A percentile compares a stretch with the other conserved stretches of the same genome.
phyloP scores from a whole-genome alignment of 73 alveolate species.

The Paramecium primaurelia region DNA sequence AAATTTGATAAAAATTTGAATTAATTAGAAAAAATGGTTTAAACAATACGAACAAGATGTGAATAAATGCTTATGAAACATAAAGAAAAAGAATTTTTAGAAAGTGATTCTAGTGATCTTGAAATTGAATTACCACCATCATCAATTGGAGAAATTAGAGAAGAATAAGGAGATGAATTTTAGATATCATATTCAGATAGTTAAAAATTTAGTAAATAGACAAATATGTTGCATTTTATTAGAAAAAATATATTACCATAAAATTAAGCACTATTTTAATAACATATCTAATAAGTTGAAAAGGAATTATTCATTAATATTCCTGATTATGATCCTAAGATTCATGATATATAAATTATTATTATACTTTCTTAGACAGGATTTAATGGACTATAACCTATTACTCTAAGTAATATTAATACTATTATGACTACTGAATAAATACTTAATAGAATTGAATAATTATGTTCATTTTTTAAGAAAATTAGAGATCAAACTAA shows the following conservation, averaged over 20 bases:
- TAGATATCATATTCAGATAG: slow-evolving; percentile 79
- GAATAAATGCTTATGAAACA: slow-evolving; percentile 46
- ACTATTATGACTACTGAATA: slow-evolving; percentile 44
- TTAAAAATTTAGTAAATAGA: slow-evolving; percentile 69
- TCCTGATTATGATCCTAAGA: slow-evolving; percentile 49
- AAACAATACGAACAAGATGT: slow-evolving; percentile 57
- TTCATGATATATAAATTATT: slow-evolving; percentile 39
- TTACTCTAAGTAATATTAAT: slow-evolving; percentile 62
- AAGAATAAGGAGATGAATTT: slow-evolving; percentile 85
- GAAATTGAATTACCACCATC: slow-evolving; percentile 35
- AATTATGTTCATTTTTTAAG: slow-evolving; percentile 79
- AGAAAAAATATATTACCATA: slow-evolving; percentile 83
- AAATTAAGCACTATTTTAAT: slow-evolving; percentile 71
- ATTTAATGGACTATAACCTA: slow-evolving; percentile 60
- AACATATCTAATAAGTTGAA: slow-evolving; percentile 56
- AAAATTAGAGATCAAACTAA: slow-evolving; percentile 67
- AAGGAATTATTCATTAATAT: slow-evolving; percentile 8
- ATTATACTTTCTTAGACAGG: slow-evolving; percentile 67
- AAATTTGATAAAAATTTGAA: slow-evolving; percentile 54
- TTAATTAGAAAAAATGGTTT: slow-evolving; percentile 59
- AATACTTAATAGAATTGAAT: slow-evolving; percentile 75
- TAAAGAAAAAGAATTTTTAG: slow-evolving; percentile 33
- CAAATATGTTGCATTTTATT: slow-evolving; percentile 85
- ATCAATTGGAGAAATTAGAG: slow-evolving; percentile 53
- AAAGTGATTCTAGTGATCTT: slow-evolving; percentile 40